Conservation (phyloP, 2,329 filamentous ascomycete genomes). For the Colletotrichum trifolii region DNA sequence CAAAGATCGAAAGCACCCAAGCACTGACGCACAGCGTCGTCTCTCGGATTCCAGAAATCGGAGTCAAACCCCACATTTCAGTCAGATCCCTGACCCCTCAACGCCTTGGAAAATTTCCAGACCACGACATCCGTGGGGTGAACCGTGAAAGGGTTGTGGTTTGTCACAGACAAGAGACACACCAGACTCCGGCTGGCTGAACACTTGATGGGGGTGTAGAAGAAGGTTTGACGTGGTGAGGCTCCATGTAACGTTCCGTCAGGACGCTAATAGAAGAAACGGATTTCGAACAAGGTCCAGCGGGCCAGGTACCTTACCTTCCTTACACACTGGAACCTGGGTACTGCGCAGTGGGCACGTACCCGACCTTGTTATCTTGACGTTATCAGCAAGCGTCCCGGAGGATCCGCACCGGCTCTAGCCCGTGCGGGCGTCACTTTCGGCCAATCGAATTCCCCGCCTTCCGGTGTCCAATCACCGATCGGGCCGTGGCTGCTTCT, state of each 20-base stretch:
- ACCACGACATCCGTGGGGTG: not conserved
- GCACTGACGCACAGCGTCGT: constrained; percentile 25
- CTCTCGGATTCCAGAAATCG: constrained; percentile 22
- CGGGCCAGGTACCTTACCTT: not conserved
- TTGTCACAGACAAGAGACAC: constrained; percentile 10
- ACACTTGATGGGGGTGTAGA: constrained; percentile 2
- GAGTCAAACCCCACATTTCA: constrained; percentile 14
- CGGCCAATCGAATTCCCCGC: constrained; percentile 27
- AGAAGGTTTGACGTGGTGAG: constrained; percentile 37
- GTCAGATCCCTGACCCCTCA: not conserved
- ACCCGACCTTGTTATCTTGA: too few relatives aligned
- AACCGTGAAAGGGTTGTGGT: too few relatives aligned
- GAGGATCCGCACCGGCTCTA: not conserved
- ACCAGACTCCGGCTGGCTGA: not conserved
- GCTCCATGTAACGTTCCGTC: constrained; percentile 37
- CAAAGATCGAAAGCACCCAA: constrained; percentile 24
- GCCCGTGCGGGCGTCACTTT: not conserved
- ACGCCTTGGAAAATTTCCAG: too few relatives aligned
- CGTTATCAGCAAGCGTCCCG: too few relatives aligned
- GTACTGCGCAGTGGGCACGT: too few relatives aligned
- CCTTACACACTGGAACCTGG: not conserved
- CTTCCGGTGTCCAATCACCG: constrained; percentile 22
- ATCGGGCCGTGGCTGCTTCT: constrained; percentile 6
- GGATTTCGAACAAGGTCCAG: constrained; percentile 11
- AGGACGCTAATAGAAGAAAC: constrained; percentile 25